Evolutionary conservation across 2,329 filamentous ascomycete genomes (phyloP), one percentile per base, ranked within the genome.

Genomic region (Hypocreales sp.): DNA sequence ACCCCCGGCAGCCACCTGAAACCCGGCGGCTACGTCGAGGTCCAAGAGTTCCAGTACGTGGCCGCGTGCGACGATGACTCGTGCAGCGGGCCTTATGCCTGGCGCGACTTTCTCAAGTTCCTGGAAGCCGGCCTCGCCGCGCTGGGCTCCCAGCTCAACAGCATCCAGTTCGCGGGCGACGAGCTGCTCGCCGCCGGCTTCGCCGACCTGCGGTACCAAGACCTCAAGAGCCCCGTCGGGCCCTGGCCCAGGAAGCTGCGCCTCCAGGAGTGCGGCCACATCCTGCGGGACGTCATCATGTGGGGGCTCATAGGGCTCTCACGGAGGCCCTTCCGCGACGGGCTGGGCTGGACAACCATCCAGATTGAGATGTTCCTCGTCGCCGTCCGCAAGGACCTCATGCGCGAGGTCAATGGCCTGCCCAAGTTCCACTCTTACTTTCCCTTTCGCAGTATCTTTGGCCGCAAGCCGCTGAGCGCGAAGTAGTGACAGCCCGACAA

Each of bases 1-100:
- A n/a, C 16, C 8, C 12, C 15, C 4, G 2, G 10, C 22, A 64
- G 60, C 28, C 60, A 66, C 36, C 44, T 65, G 7, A 64, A 64
- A 32, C 62, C 63, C 1, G 62, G 62, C 17, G 63, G 61, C 15
- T 65, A 57, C 30, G 46, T 67, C 15, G 62, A 67, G 36, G 38
- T 64, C 15, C 57, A 62, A 31, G 63, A 67, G 22, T 51, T 65
- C 22, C 44, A 55, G 22, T 53, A 55, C 36, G 35, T 36, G 9
- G 44, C 56, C 4, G 45, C 46, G 8, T 57, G 55, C 39, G 61
- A 67, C 39, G 63, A 67, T 44, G 26, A 39, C 23, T 53, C 56
- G 1, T 56, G 58, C 22, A 40, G 49, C 13, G 52, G 50, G 0
- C 53, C 55, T 5, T 64, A 61, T 27, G 59, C 61, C 5, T 52